Percentiles rank a stretch among this genome's conserved stretches.
phyloP scores from a whole-genome alignment of 495 filamentous ascomycete genomes.

The Zalerion maritima region DNA sequence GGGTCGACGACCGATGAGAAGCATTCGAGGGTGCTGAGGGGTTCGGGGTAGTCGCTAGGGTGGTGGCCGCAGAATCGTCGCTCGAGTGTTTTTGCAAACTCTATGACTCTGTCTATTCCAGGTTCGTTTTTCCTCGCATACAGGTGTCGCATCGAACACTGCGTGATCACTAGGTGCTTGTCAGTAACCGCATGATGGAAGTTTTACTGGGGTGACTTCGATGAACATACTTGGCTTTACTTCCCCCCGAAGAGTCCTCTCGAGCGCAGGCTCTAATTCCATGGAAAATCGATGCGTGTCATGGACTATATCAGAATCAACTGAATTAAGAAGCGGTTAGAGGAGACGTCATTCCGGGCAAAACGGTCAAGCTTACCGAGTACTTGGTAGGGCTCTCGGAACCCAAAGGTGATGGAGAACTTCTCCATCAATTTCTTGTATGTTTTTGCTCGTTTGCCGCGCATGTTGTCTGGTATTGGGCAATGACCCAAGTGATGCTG shows the following conservation, averaged over 20 bases:
- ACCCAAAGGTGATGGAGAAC: constrained; percentile 69
- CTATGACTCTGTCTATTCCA: constrained; percentile 43
- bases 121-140: constrained; percentile 44
- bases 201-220: background rate
- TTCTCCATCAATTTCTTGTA: constrained; percentile 94
- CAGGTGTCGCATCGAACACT: constrained; percentile 57
- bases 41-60: constrained; percentile 49
- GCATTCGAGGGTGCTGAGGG: constrained; percentile 65
- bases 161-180: constrained; percentile 39
- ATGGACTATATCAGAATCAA: constrained; percentile 55
- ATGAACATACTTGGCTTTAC: constrained; percentile 58
- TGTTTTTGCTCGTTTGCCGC: constrained; percentile 84
- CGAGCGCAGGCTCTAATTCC: constrained; percentile 48
- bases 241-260: constrained; percentile 51
- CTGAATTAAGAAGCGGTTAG: constrained; percentile 13
- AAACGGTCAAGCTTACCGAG: constrained; percentile 39
- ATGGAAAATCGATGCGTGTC: constrained; percentile 58
- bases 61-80: constrained; percentile 83
- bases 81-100: constrained; percentile 58
- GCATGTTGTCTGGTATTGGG: constrained; percentile 50
- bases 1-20: constrained; percentile 65
- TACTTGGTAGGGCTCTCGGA: constrained; percentile 89
- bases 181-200: background rate
- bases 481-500: constrained; percentile 6
- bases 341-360: background rate